Percentiles rank a stretch among this genome's conserved stretches.
These are phyloP conservation scores for Lantana camara DNA, from an alignment of 257 asterid genomes.

Conservation along the genomic window DNA sequence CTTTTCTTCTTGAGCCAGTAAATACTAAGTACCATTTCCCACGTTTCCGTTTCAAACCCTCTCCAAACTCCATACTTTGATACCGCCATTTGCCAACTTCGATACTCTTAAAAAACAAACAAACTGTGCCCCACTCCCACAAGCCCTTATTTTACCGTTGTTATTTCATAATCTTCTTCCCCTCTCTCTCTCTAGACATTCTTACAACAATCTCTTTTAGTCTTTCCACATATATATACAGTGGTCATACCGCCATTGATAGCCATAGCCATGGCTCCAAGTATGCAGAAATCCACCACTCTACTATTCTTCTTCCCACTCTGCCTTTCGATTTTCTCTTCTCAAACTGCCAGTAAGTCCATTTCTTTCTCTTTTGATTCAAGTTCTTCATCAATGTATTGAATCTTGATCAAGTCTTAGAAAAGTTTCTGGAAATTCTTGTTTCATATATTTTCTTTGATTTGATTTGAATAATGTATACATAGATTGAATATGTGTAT, in stretches of 20 bases:
- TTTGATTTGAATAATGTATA: not conserved
- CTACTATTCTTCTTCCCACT: constrained; percentile 18
- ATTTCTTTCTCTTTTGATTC: not conserved
- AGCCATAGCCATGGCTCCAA: constrained; percentile 29
- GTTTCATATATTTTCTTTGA: no score
- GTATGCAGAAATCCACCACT: constrained; percentile 12
- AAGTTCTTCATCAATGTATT: no score
- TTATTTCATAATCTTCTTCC: not conserved
- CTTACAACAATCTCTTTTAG: not conserved
- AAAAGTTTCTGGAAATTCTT: no score
- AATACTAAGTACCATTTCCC: constrained; percentile 1
- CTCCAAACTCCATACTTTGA: constrained; percentile 22
- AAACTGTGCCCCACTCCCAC: not conserved
- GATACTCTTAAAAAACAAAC: constrained; percentile 12
- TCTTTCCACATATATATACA: not conserved
- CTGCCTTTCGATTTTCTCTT: constrained; percentile 23
- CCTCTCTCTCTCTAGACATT: not conserved
- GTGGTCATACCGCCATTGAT: not conserved
- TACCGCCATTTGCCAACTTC: constrained; percentile 28
- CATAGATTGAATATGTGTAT: not conserved
- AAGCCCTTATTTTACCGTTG: constrained; percentile 1
- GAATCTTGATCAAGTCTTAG: not conserved
- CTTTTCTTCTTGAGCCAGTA: not conserved
- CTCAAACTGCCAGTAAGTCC: constrained; percentile 38
- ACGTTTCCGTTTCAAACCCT: constrained; percentile 24